Evolutionary conservation across 345 rosid species (phyloP).

Genomic region (Citrus cavaleriei): DNA sequence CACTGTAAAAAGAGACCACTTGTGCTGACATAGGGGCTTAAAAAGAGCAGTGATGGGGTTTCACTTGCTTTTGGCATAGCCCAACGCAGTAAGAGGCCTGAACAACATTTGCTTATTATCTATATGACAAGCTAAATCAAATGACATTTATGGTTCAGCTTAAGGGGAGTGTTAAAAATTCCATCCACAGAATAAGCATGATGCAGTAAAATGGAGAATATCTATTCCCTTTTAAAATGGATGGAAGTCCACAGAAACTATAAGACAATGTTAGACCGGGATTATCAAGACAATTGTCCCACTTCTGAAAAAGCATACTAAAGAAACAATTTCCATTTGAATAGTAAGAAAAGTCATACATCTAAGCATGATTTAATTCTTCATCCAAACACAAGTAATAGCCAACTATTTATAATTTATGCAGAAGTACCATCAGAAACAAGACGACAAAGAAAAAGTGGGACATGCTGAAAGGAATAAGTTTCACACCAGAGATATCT

Average conservation of each 20-base stretch:
- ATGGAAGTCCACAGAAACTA: neutral
- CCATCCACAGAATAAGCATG: neutral
- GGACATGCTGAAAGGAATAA: neutral
- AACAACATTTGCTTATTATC: neutral
- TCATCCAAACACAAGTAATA: neutral
- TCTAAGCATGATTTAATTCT: neutral
- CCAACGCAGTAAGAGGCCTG: no score
- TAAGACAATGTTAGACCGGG: neutral
- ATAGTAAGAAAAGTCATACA: neutral
- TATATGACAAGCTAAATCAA: neutral
- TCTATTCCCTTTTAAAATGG: neutral
- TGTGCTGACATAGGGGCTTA: neutral
- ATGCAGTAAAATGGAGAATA: neutral
- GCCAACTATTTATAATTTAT: neutral
- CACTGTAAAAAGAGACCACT: neutral
- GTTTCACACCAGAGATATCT: conserved; percentile 70
- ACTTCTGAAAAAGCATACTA: neutral
- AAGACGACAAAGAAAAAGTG: neutral
- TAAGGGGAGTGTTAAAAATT: neutral
- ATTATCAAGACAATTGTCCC: neutral
- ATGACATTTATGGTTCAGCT: neutral
- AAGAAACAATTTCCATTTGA: neutral
- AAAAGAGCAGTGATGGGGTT: neutral
- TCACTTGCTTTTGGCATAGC: neutral
- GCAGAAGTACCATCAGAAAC: neutral